phyloP scores from a whole-genome alignment of 352 stramenopile genomes.

The Saprolegnia parasitica region DNA sequence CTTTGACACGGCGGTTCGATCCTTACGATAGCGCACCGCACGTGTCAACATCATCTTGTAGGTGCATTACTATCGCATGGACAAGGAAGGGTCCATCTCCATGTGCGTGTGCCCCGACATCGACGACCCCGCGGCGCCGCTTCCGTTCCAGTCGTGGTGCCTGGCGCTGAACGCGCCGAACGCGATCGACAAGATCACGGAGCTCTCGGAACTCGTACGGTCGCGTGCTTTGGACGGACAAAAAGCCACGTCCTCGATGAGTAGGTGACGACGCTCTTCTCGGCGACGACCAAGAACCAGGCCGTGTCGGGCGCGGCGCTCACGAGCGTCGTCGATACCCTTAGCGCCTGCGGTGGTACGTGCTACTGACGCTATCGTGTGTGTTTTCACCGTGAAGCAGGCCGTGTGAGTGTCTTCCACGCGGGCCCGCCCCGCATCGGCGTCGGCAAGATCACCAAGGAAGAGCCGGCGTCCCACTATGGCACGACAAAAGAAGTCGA shows the following conservation, averaged over 20 bases:
- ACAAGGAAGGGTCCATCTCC: slow-evolving; percentile 57
- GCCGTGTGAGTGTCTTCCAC: slow-evolving; percentile 67
- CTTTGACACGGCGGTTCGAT: slow-evolving; percentile 68
- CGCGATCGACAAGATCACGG: slow-evolving; percentile 59
- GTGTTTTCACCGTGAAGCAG: neutral
- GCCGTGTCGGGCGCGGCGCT: slow-evolving; percentile 67
- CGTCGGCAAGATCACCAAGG: slow-evolving; percentile 68
- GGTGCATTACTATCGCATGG: slow-evolving; percentile 83
- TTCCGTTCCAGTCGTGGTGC: slow-evolving; percentile 72
- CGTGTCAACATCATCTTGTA: neutral
- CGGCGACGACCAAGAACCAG: slow-evolving; percentile 71
- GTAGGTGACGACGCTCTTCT: slow-evolving; percentile 57
- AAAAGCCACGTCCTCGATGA: neutral
- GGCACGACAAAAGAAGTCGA: slow-evolving; percentile 83
- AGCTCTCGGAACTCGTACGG: slow-evolving; percentile 51
- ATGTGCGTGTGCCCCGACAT: slow-evolving; percentile 75
- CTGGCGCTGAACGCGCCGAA: slow-evolving; percentile 77
- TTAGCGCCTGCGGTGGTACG: slow-evolving; percentile 50
- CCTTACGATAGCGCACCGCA: neutral
- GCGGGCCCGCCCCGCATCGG: slow-evolving; percentile 67
- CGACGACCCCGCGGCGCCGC: slow-evolving; percentile 66
- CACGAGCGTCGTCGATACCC: slow-evolving; percentile 70
- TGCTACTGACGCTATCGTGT: neutral
- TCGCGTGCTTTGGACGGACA: neutral
- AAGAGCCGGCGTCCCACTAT: slow-evolving; percentile 75